Percentiles rank a stretch among this genome's conserved stretches.
Conservation (phyloP, 805 yeast species). For the Lipomyces lipofer region DNA sequence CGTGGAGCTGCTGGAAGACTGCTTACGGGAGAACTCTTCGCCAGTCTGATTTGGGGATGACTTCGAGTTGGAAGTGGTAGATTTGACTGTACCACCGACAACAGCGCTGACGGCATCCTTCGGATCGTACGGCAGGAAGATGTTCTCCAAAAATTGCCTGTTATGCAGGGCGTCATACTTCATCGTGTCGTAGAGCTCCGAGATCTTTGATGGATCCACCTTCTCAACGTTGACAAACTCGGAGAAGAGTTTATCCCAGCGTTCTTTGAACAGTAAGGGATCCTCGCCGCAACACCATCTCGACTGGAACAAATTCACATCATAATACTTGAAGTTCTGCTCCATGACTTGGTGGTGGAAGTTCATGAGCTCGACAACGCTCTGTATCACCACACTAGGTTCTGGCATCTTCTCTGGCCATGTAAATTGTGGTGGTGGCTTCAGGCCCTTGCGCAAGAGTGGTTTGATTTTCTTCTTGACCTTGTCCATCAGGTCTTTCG, state of each 20-base stretch:
- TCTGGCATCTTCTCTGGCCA: conserved; percentile 99
- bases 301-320: conserved; percentile 66
- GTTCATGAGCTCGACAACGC: conserved; percentile 94
- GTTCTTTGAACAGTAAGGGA: conserved; percentile 81
- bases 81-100: not conserved
- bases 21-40: conserved; percentile 55
- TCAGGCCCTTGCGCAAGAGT: conserved; percentile 88
- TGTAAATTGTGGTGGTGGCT: conserved; percentile 95
- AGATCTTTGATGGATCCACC: conserved; percentile 95
- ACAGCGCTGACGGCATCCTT: conserved; percentile 36
- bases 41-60: conserved; percentile 46
- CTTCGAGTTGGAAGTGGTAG: conserved; percentile 19
- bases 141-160: conserved; percentile 78
- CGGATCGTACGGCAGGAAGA: conserved; percentile 64
- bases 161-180: conserved; percentile 97
- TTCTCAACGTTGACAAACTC: conserved; percentile 92
- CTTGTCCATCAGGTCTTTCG: conserved; percentile 95
- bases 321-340: conserved; percentile 67
- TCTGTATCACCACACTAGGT: conserved; percentile 88
- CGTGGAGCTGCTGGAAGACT: conserved; percentile 43
- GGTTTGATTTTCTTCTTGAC: conserved; percentile 97
- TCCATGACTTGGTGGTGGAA: conserved; percentile 84
- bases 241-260: conserved; percentile 95
- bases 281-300: conserved; percentile 98
- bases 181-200: conserved; percentile 97